Conservation (phyloP, 2,329 filamentous ascomycete genomes). For the Aureobasidium uvarum region DNA sequence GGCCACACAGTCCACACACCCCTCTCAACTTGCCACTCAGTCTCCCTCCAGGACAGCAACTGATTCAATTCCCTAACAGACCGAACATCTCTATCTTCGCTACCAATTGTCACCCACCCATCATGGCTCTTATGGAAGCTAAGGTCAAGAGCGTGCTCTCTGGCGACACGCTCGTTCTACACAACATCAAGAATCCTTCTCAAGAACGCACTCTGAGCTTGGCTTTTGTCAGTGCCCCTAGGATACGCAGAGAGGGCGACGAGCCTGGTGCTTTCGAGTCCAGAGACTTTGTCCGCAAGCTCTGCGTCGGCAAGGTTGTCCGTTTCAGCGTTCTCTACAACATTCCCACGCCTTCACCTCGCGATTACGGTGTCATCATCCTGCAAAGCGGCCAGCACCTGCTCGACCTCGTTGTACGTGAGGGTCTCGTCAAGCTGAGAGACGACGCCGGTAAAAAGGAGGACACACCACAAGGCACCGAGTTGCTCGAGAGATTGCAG, state of each 20-base stretch:
- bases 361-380: constrained; percentile 81
- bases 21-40: constrained; percentile 17
- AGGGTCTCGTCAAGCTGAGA: constrained; percentile 88
- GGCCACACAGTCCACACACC: constrained; percentile 5
- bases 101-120: background rate
- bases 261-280: constrained; percentile 88
- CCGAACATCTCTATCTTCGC: background rate
- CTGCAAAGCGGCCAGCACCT: constrained; percentile 73
- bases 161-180: constrained; percentile 85
- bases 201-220: constrained; percentile 85
- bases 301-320: constrained; percentile 81
- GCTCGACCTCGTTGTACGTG: constrained; percentile 78
- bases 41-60: background rate
- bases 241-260: constrained; percentile 82
- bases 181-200: constrained; percentile 74
- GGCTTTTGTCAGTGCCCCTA: constrained; percentile 87
- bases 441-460: constrained; percentile 93
- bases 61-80: constrained; percentile 7
- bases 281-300: constrained; percentile 82
- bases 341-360: constrained; percentile 67
- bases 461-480: constrained; percentile 69
- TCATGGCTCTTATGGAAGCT: constrained; percentile 55
- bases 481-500: constrained; percentile 74
- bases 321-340: constrained; percentile 85
- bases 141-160: constrained; percentile 93